Evolutionary conservation across 139 green algal genomes (phyloP).

Genomic region (Chlorella sp.): DNA sequence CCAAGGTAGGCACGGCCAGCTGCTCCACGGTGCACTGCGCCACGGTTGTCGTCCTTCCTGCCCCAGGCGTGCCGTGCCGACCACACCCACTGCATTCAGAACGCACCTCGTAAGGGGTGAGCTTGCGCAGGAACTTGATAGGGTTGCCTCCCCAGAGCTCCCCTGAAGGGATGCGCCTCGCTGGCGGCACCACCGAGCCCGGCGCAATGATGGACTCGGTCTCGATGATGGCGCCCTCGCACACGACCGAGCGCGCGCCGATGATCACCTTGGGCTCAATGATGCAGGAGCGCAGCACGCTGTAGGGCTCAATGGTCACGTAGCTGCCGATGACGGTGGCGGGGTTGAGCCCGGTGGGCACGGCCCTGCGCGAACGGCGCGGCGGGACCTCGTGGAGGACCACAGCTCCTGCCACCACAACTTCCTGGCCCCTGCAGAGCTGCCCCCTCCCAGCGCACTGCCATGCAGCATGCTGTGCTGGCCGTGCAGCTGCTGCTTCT

Average conservation of each 20-base stretch:
- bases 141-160: slow-evolving; percentile 85
- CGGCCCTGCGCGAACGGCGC: slow-evolving; percentile 29
- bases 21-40: too few species aligned
- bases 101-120: slow-evolving; percentile 61
- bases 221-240: slow-evolving; percentile 77
- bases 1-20: too few species aligned
- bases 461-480: too few species aligned
- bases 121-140: slow-evolving; percentile 66
- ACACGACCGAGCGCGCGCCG: slow-evolving; percentile 67
- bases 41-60: too few species aligned
- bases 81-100: too few species aligned
- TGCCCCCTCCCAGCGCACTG: too few species aligned
- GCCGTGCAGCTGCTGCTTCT: too few species aligned
- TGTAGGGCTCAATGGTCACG: slow-evolving; percentile 77
- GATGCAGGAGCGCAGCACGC: slow-evolving; percentile 64
- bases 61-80: too few species aligned
- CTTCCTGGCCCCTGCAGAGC: too few species aligned
- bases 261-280: slow-evolving; percentile 61
- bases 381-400: too few species aligned
- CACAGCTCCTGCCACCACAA: too few species aligned
- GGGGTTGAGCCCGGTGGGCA: slow-evolving; percentile 75
- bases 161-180: slow-evolving; percentile 66
- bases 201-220: slow-evolving; percentile 63
- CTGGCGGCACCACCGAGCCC: slow-evolving; percentile 76
- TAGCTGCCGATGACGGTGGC: slow-evolving; percentile 66